Evolutionary conservation across 768 basidiomycete genomes (phyloP), one percentile per base, ranked within the genome.

Genomic region (Tubosaeta sp.): DNA sequence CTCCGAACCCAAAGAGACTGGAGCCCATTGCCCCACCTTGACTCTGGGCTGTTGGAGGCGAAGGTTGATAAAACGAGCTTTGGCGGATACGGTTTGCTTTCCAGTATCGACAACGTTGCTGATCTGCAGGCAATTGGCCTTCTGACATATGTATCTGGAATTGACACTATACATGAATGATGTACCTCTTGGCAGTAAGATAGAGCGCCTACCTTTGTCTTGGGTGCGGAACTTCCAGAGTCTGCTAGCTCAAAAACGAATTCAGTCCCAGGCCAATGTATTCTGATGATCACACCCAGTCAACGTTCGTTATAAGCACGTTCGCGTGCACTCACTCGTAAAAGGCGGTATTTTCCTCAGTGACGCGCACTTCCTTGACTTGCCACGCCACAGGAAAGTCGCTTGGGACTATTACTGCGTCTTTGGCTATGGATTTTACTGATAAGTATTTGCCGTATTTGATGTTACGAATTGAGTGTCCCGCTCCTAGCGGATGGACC

Each of bases 391-490:
- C 57, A 0, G 66, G 65, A 52, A 57, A 67, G 43, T 67, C 65
- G 46, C 59, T 69, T 1, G 65, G 19, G 1, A 65, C 38, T n/a
- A 67, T 46, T 1, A 55, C 39, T 19, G 56, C 57, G 17, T 67
- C 65, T 43, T 52, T 67, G 45, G 63, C 46, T 26, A 66, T 59
- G 1, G 65, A 53, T 42, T 48, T 65, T 6, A 67, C 46, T 22
- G 67, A 57, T 27, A 67, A 17, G 31, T 67, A 69, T 55, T 67
- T 65, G 12, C 67, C 67, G 12, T 63, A 65, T 46, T 67, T 65
- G 44, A 65, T 38, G 54, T 67, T 67, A 46, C 68, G 61, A 44
- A 67, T 67, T 11, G 59, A 63, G 31, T 69, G 53, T 8, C 66
- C 66, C 10, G 67, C 63, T 39, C 66, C 66, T 0, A 67, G 46